Conservation (phyloP, 208 protist genomes). For the Leptomonas pyrrhocoris region DNA sequence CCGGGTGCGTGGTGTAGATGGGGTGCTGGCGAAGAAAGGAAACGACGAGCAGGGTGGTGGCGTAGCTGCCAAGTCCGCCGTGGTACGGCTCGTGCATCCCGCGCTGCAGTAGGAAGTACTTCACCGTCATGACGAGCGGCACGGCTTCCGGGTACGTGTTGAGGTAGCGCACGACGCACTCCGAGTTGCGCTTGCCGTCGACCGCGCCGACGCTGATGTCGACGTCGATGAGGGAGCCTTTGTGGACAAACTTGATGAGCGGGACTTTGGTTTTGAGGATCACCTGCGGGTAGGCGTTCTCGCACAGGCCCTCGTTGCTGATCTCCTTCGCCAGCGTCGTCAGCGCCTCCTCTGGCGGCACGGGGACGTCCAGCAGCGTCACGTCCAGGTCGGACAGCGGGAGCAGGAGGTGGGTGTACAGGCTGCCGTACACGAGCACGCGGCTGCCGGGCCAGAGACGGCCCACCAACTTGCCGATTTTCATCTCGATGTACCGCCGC, state of each 20-base stretch:
- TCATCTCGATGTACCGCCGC: constrained; percentile 69
- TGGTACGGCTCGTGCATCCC: constrained; percentile 93
- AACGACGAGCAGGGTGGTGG: constrained; percentile 88
- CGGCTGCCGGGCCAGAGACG: constrained; percentile 81
- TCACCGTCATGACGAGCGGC: constrained; percentile 85
- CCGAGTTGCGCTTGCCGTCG: constrained; percentile 80
- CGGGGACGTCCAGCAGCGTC: constrained; percentile 67
- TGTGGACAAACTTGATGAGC: constrained; percentile 91
- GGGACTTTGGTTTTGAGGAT: constrained; percentile 94
- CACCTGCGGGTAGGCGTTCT: constrained; percentile 78
- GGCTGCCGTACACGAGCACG: constrained; percentile 85
- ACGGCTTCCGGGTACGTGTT: constrained; percentile 73
- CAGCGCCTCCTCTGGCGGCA: constrained; percentile 67
- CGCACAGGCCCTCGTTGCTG: constrained; percentile 56
- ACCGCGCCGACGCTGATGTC: constrained; percentile 91
- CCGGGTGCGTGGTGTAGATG: constrained; percentile 58
- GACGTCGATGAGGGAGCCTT: constrained; percentile 74
- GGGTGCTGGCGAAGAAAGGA: constrained; percentile 92
- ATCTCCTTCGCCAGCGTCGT: constrained; percentile 66
- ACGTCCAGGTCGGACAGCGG: constrained; percentile 88
- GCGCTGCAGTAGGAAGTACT: constrained; percentile 93
- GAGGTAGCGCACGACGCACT: constrained; percentile 71
- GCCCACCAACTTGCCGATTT: constrained; percentile 55
- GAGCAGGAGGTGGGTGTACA: constrained; percentile 85
- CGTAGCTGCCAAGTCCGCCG: constrained; percentile 93